phyloP scores from a whole-genome alignment of 768 basidiomycete genomes.

The Auricularia sp. region DNA sequence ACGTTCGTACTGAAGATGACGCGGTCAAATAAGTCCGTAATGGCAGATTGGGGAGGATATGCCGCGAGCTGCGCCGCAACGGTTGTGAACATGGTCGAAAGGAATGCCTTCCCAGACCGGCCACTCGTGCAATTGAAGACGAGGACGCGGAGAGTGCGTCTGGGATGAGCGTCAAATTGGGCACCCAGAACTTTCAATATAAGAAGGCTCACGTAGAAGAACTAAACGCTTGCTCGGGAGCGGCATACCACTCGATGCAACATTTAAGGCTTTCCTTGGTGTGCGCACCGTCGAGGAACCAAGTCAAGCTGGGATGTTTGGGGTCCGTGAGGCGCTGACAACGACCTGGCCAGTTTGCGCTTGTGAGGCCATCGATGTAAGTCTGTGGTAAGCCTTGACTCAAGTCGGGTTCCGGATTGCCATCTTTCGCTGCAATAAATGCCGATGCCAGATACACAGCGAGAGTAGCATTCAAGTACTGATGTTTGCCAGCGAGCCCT shows the following conservation, averaged over 20 bases:
- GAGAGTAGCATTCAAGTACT: constrained; percentile 77
- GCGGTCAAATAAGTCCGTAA: constrained; percentile 56
- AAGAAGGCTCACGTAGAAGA: constrained; percentile 6
- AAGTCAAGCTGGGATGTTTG: constrained; percentile 39
- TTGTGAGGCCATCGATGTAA: constrained; percentile 53
- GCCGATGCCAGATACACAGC: constrained; percentile 62
- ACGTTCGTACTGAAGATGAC: constrained; percentile 96
- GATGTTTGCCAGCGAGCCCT: constrained; percentile 84
- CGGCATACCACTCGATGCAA: constrained; percentile 83
- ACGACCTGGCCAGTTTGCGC: constrained; percentile 84
- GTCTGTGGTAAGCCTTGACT: constrained; percentile 33
- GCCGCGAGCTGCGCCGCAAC: constrained; percentile 35
- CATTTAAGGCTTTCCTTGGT: constrained; percentile 82
- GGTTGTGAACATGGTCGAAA: constrained; percentile 46
- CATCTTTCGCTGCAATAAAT: constrained; percentile 37
- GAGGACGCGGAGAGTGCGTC: constrained; percentile 41
- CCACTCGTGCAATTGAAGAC: constrained; percentile 95
- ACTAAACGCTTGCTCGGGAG: constrained; percentile 40
- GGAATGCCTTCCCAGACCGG: constrained; percentile 66
- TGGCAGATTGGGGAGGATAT: constrained; percentile 12
- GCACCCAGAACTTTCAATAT: constrained; percentile 8
- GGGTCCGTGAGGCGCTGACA: constrained; percentile 79
- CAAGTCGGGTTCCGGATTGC: constrained; percentile 3
- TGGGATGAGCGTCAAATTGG: constrained; percentile 6
- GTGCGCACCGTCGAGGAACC: constrained; percentile 96